Conservation (phyloP, 495 filamentous ascomycete genomes). For the Aspergillus heteromorphus region DNA sequence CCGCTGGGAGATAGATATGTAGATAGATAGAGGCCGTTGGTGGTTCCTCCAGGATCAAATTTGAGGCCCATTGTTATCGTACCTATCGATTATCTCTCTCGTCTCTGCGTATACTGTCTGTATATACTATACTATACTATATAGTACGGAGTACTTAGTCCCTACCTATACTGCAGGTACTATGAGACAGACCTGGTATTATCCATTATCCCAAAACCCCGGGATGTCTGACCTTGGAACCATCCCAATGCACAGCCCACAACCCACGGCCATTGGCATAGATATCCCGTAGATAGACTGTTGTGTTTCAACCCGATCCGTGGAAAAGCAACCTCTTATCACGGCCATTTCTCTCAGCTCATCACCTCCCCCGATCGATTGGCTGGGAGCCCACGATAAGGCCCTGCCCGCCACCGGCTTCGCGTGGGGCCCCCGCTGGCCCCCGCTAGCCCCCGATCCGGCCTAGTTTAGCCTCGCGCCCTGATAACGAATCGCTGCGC, state of each 20-base stretch:
- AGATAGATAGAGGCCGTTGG: background rate
- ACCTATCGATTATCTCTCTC: no score
- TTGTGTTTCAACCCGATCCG: background rate
- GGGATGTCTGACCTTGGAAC: no score
- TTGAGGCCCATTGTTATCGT: no score
- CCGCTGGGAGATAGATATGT: background rate
- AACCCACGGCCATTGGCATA: background rate
- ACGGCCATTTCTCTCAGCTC: conserved; percentile 16
- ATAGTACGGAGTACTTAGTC: no score
- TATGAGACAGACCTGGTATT: no score
- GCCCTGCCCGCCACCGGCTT: conserved; percentile 12
- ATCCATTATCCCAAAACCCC: no score
- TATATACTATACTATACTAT: no score
- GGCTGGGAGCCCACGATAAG: conserved; percentile 19
- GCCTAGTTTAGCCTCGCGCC: conserved; percentile 1
- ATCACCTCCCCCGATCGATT: conserved; percentile 13
- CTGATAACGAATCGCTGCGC: conserved; percentile 10
- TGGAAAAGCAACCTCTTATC: conserved; percentile 7
- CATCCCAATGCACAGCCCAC: no score
- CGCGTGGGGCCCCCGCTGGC: conserved; percentile 10
- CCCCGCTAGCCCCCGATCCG: background rate
- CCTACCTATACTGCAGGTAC: no score
- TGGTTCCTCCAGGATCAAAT: no score
- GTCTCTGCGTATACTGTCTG: no score
- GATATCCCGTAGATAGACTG: background rate